phyloP scores from a whole-genome alignment of 2,329 filamentous ascomycete genomes.

The Penicillium griseofulvum region DNA sequence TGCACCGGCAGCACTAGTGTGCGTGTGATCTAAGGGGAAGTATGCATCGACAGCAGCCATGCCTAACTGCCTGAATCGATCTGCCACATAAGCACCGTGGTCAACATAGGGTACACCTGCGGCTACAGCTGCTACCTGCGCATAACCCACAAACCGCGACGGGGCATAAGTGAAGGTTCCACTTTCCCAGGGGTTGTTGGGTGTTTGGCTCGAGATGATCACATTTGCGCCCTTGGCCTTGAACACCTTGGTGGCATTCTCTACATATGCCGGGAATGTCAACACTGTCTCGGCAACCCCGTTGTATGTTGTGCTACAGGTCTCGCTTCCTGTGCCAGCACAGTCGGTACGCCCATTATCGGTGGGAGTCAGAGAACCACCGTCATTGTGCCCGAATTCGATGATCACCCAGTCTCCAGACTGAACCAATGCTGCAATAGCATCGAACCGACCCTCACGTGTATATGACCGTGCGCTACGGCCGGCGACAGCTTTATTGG shows the following conservation, averaged over 20 bases:
- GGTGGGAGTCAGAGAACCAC: slow-evolving; percentile 52
- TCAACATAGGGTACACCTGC: slow-evolving; percentile 56
- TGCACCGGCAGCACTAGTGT: slow-evolving; percentile 58
- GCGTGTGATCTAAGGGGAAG: slow-evolving; percentile 62
- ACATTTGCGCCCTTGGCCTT: slow-evolving; percentile 59
- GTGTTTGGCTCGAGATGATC: slow-evolving; percentile 58
- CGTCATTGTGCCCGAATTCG: slow-evolving; percentile 72
- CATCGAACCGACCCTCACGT: slow-evolving; percentile 63
- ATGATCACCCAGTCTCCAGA: slow-evolving; percentile 66
- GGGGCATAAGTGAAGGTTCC: slow-evolving; percentile 51
- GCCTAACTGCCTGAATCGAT: slow-evolving; percentile 54
- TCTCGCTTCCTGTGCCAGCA: slow-evolving; percentile 52
- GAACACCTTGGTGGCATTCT: slow-evolving; percentile 55
- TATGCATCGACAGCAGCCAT: slow-evolving; percentile 50
- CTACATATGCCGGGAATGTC: slow-evolving; percentile 61
- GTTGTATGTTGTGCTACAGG: slow-evolving; percentile 54
- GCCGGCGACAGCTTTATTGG: slow-evolving; percentile 65
- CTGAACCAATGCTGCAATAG: slow-evolving; percentile 53
- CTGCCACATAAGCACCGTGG: slow-evolving; percentile 59
- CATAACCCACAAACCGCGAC: slow-evolving; percentile 58
- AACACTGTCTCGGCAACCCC: slow-evolving; percentile 55
- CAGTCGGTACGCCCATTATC: slow-evolving; percentile 66
- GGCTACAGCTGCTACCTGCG: slow-evolving; percentile 46
- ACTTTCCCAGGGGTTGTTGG: slow-evolving; percentile 62
- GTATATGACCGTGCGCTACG: slow-evolving; percentile 66